Base-by-base conservation (phyloP, 75 land plant species). In the Azolla pinnata region DNA sequence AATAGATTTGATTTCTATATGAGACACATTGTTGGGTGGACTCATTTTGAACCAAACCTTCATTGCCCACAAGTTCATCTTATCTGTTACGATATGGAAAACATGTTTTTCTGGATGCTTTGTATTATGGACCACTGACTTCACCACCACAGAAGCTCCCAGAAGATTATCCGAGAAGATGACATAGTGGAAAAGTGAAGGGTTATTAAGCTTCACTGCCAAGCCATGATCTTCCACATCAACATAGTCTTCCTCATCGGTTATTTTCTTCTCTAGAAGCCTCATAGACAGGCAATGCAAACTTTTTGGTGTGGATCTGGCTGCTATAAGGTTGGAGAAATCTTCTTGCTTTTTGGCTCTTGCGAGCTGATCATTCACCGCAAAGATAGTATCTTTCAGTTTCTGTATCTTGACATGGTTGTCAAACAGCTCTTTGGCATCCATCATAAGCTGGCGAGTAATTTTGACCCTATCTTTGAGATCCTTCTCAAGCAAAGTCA, bases 401-500 rank as follows among this genome's bases (percentile, higher is more conserved):
- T 88, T 92, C 72, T 88, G 97, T 67, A 79, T 88, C 81, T 89
- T 89, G 40, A 92, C 57, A 82, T 92, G 97, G 55, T 79, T 88
- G 52, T 92, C 97, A 61, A 81, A 83, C 0, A 76, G 66, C 74
- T 88, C 97, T 49, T 88, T 88, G 2, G 89, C 42, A 20, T 82
- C 86, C 0, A 61, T 65, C 33, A 86, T 66, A 52, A 82, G 59
- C 49, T 66, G 72, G 29, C 96, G 61, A 0, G 83, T 78, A 24
- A 66, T 19, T 80, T 83, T 81, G 14, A 82, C 67, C 49, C 69
- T 65, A 26, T 90, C 96, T 66, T 84, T 86, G 29, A 79, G 72
- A 62, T 90, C 96, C 70, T 78, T 86, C 87, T 90, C 96, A 31
- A 90, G 67, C 9, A 65, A 73, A 35, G 84, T 79, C 24, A 90